These are phyloP conservation scores for Uronychia binucleata DNA, from an alignment of 73 alveolate species.

Conservation along the genomic window DNA sequence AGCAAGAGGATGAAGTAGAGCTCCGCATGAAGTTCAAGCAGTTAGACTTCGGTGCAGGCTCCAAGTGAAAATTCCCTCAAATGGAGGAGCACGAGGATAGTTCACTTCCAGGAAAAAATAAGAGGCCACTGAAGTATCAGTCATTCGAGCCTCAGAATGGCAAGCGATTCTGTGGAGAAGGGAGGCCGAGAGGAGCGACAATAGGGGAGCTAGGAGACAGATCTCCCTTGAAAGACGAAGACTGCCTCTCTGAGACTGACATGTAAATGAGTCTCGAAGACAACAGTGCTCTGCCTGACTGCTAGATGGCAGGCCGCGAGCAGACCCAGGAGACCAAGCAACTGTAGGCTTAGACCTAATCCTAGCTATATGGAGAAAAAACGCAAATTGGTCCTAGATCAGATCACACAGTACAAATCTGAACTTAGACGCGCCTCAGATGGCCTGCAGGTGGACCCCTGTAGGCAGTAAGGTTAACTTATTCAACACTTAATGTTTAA, in stretches of 20 bases:
- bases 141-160: neutral
- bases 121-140: neutral
- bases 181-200: neutral
- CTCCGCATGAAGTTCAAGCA: neutral
- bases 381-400: neutral
- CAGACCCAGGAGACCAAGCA: neutral
- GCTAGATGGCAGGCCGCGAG: neutral
- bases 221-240: no score
- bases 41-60: no score
- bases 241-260: neutral
- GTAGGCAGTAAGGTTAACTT: neutral
- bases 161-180: neutral
- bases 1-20: neutral
- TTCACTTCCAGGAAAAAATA: neutral
- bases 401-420: neutral
- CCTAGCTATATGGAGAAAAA: neutral
- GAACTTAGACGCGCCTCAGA: neutral
- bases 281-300: neutral
- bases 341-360: neutral
- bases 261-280: neutral
- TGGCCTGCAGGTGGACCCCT: neutral
- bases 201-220: no score
- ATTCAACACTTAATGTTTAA: neutral
- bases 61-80: neutral
- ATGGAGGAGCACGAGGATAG: neutral